Percentiles rank a stretch among this genome's conserved stretches.
Evolutionary conservation across 2,329 filamentous ascomycete species (phyloP).

Genomic region (Microthyrium microscopicum): DNA sequence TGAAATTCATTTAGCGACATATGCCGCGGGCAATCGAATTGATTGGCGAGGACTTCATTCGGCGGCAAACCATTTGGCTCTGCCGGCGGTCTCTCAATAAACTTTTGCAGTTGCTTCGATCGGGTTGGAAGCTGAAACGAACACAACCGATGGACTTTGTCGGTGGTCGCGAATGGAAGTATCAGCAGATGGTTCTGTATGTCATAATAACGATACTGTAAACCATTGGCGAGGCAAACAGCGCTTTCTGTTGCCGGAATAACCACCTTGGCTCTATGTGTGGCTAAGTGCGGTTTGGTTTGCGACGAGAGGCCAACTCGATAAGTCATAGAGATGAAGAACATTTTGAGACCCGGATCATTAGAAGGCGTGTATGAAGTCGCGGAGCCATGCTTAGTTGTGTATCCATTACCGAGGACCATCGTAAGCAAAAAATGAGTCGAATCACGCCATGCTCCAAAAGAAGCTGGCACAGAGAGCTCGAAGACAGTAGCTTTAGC

Average conservation of each 20-base stretch:
- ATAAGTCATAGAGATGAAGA: too few relatives aligned
- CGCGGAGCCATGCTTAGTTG: not conserved
- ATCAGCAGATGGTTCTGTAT: too few relatives aligned
- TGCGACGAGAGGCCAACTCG: conserved; percentile 20
- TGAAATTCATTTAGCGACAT: conserved; percentile 36
- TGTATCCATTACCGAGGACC: not conserved
- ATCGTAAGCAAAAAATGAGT: conserved; percentile 26
- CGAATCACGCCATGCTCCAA: conserved; percentile 33
- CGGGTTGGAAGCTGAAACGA: not conserved
- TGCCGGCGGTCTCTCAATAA: too few relatives aligned
- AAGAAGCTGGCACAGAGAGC: conserved; percentile 26
- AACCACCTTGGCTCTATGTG: conserved; percentile 26
- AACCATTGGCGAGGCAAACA: not conserved
- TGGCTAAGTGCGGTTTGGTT: conserved; percentile 28
- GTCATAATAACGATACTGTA: not conserved
- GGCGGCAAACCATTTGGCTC: conserved; percentile 20
- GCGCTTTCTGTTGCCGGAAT: not conserved
- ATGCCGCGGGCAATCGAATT: conserved; percentile 28
- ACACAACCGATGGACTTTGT: not conserved
- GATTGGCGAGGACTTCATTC: conserved; percentile 31
- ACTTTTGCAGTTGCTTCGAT: not conserved
- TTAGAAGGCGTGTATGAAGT: not conserved
- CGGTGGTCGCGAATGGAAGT: too few relatives aligned
- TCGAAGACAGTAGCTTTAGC: conserved; percentile 35
- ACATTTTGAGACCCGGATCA: not conserved